Evolutionary conservation across 495 filamentous ascomycete genomes (phyloP).

Genomic region (Aspergillus asperescens): DNA sequence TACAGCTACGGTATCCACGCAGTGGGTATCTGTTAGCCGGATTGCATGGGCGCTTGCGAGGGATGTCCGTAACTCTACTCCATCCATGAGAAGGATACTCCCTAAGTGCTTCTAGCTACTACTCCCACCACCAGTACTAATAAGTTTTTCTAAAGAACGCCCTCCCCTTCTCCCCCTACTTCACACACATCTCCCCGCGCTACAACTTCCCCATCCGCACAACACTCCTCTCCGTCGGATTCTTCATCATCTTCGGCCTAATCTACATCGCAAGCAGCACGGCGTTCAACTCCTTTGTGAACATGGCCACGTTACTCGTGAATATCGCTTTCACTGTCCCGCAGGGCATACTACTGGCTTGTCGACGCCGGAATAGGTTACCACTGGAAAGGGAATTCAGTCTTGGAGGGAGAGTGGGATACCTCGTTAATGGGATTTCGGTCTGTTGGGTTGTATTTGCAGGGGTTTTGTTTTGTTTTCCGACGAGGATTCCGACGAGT

Average conservation of each 20-base stretch:
- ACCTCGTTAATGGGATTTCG: conserved; percentile 29
- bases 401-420: conserved; percentile 27
- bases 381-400: conserved; percentile 25
- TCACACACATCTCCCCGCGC: conserved; percentile 9
- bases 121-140: not conserved
- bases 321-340: conserved; percentile 38
- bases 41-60: conserved; percentile 23
- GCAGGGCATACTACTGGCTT: conserved; percentile 28
- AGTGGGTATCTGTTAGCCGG: conserved; percentile 23
- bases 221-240: conserved; percentile 19
- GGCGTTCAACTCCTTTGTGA: conserved; percentile 40
- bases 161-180: conserved; percentile 20
- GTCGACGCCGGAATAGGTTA: conserved; percentile 23
- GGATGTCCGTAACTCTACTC: conserved; percentile 17
- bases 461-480: conserved; percentile 31
- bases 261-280: conserved; percentile 37
- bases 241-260: conserved; percentile 32
- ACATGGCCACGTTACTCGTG: conserved; percentile 33
- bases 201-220: conserved; percentile 21
- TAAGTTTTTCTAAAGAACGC: conserved; percentile 22
- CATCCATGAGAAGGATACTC: no score
- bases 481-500: conserved; percentile 23
- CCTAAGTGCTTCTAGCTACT: not conserved
- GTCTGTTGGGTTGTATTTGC: conserved; percentile 24
- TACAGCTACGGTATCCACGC: conserved; percentile 12